These are phyloP conservation scores for Discostella pseudostelligera DNA, from an alignment of 108 stramenopile genomes.

Conservation along the genomic window DNA sequence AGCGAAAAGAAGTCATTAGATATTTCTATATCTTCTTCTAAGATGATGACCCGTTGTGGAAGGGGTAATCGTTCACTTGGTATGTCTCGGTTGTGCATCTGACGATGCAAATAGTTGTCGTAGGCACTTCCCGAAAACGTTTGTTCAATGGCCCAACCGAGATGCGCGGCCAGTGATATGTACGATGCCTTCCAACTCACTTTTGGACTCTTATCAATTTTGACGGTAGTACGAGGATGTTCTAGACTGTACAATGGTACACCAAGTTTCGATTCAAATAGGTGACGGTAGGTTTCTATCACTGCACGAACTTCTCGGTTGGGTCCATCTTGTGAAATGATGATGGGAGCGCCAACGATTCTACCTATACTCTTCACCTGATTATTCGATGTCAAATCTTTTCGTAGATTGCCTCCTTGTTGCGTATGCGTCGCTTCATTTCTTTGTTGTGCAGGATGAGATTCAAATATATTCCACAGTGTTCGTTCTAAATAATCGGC, in stretches of 20 bases:
- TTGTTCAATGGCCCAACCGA: conserved; percentile 78
- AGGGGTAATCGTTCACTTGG: conserved; percentile 18
- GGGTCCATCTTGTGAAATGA: conserved; percentile 85
- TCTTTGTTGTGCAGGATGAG: conserved; percentile 52
- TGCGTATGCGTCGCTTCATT: neutral
- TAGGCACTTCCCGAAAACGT: conserved; percentile 54
- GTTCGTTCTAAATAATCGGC: conserved; percentile 72
- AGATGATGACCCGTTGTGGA: conserved; percentile 72
- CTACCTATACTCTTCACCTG: conserved; percentile 19
- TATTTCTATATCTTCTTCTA: conserved; percentile 91
- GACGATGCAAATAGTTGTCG: neutral
- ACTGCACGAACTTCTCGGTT: conserved; percentile 47
- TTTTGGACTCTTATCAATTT: conserved; percentile 8
- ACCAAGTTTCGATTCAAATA: conserved; percentile 47
- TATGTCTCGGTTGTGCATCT: conserved; percentile 26
- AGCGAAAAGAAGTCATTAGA: conserved; percentile 90
- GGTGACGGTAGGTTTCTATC: conserved; percentile 43
- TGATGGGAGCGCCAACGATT: conserved; percentile 61
- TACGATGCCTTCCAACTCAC: conserved; percentile 55
- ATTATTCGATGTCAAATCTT: neutral
- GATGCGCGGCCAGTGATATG: conserved; percentile 69
- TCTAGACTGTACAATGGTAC: conserved; percentile 64
- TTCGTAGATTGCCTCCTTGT: conserved; percentile 12
- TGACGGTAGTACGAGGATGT: conserved; percentile 28
- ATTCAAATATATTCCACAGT: conserved; percentile 53